phyloP scores from a whole-genome alignment of 2,329 filamentous ascomycete species.

The Macroventuria anomochaeta region DNA sequence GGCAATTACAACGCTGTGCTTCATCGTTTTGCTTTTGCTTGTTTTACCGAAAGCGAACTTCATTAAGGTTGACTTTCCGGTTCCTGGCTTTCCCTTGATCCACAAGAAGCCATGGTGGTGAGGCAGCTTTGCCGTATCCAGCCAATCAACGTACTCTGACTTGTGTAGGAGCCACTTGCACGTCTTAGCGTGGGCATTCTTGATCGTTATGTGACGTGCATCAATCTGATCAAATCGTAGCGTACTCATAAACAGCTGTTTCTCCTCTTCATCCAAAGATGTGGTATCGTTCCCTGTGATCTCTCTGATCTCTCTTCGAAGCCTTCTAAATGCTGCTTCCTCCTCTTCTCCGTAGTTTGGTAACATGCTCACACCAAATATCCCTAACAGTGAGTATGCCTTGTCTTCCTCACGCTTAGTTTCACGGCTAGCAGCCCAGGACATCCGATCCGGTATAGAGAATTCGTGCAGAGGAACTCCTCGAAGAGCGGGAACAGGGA shows the following conservation, averaged over 20 bases:
- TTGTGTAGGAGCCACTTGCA: slow-evolving; percentile 52
- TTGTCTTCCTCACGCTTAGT: too few relatives aligned
- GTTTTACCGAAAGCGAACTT: slow-evolving; percentile 35
- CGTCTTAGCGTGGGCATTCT: slow-evolving; percentile 46
- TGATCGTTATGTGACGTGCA: slow-evolving; percentile 47
- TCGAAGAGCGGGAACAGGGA: too few relatives aligned
- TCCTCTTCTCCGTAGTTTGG: too few relatives aligned
- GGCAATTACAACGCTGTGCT: slow-evolving; percentile 12
- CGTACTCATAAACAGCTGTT: not conserved
- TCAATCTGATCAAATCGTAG: slow-evolving; percentile 48
- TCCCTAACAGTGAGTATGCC: too few relatives aligned
- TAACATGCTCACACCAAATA: too few relatives aligned
- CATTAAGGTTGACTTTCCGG: slow-evolving; percentile 54
- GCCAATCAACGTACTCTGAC: slow-evolving; percentile 49
- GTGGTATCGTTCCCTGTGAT: too few relatives aligned
- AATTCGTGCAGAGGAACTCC: too few relatives aligned
- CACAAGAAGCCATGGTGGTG: slow-evolving; percentile 24
- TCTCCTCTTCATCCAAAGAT: not conserved
- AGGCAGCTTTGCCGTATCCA: slow-evolving; percentile 32
- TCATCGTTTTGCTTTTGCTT: slow-evolving; percentile 9
- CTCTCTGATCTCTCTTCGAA: too few relatives aligned
- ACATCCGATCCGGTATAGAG: too few relatives aligned
- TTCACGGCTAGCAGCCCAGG: too few relatives aligned
- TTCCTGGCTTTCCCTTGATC: slow-evolving; percentile 39
- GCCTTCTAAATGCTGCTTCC: too few relatives aligned